phyloP scores from a whole-genome alignment of 1,139 yeast genomes.

The Debaryomyces robertsiae region DNA sequence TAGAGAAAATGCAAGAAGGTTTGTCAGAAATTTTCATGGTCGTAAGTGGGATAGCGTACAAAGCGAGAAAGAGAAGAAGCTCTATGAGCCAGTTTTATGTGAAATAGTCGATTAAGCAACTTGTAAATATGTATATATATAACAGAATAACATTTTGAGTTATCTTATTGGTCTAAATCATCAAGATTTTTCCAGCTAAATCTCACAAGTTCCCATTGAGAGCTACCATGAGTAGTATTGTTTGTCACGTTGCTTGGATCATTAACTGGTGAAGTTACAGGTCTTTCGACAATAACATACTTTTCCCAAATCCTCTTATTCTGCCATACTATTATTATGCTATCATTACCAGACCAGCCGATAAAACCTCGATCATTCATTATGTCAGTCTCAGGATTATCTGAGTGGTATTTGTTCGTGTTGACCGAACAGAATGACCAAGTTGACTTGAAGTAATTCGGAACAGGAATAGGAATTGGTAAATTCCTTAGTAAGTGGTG shows the following conservation, averaged over 20 bases:
- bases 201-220: slow-evolving; percentile 61
- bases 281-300: slow-evolving; percentile 61
- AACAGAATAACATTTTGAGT: not conserved
- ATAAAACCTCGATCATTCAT: slow-evolving; percentile 61
- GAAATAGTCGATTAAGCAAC: slow-evolving; percentile 32
- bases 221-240: slow-evolving; percentile 2
- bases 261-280: slow-evolving; percentile 1
- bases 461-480: slow-evolving; percentile 63
- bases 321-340: slow-evolving; percentile 73
- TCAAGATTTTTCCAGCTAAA: slow-evolving; percentile 79
- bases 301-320: slow-evolving; percentile 80
- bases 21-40: slow-evolving; percentile 59
- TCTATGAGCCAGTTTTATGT: slow-evolving; percentile 44
- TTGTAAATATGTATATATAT: slow-evolving; percentile 4
- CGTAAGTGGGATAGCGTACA: slow-evolving; percentile 41
- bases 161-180: slow-evolving; percentile 13
- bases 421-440: slow-evolving; percentile 91
- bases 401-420: slow-evolving; percentile 48
- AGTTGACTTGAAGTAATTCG: slow-evolving; percentile 77
- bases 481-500: slow-evolving; percentile 68
- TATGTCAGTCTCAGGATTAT: slow-evolving; percentile 21
- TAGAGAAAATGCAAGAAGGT: slow-evolving; percentile 51
- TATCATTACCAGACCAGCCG: slow-evolving; percentile 78
- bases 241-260: slow-evolving; percentile 2
- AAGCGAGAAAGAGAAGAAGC: slow-evolving; percentile 28